Evolutionary conservation across 345 rosid genomes (phyloP).

Genomic region (Eucalyptus marginata): DNA sequence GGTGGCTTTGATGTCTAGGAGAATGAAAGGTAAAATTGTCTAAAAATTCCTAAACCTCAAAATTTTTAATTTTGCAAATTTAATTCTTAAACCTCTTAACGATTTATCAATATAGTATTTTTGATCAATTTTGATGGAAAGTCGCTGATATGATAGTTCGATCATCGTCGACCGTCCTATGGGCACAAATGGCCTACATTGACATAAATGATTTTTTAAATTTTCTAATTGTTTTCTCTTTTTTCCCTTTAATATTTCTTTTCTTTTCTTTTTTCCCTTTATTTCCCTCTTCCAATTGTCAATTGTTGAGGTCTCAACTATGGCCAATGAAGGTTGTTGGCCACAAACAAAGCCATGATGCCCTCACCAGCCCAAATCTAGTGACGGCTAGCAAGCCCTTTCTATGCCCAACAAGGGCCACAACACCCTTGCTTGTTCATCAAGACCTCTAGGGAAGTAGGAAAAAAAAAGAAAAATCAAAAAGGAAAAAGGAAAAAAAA

Average conservation of each 20-base stretch:
- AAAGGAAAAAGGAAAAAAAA: too few species aligned
- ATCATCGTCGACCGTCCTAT: rapidly evolving
- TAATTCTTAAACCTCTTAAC: too few species aligned
- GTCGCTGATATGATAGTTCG: rapidly evolving
- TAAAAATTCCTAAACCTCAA: background rate
- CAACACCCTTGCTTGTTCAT: background rate
- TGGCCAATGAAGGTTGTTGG: background rate
- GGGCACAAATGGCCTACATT: background rate
- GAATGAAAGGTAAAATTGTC: background rate
- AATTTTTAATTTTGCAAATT: background rate
- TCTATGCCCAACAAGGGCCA: background rate
- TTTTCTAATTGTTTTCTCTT: background rate
- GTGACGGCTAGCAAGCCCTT: rapidly evolving
- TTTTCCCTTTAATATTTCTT: background rate
- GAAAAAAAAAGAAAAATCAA: rapidly evolving
- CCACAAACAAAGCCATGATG: background rate
- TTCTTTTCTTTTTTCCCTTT: background rate
- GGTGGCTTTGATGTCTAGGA: background rate
- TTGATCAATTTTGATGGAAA: background rate
- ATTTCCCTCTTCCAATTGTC: background rate
- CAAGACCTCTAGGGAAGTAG: background rate
- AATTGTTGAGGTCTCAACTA: background rate
- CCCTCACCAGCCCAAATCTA: background rate
- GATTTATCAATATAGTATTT: background rate
- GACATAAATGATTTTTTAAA: background rate